Percentiles rank a stretch among this genome's conserved stretches.
phyloP scores from a whole-genome alignment of 352 stramenopile species.

The Phytophthora sp. region DNA sequence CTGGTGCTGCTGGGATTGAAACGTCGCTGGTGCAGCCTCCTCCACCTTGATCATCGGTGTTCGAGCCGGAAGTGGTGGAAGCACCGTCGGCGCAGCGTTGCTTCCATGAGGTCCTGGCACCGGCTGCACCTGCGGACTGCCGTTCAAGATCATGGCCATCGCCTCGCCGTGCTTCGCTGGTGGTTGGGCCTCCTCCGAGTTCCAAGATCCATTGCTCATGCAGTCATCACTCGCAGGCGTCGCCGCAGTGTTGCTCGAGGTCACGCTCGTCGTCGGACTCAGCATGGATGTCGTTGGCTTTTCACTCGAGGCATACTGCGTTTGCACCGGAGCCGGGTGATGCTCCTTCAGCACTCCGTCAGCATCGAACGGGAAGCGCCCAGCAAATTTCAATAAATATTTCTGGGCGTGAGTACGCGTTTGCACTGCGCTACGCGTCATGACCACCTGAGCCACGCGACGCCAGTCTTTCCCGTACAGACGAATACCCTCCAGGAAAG shows the following conservation, averaged over 20 bases:
- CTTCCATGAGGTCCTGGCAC: constrained; percentile 8
- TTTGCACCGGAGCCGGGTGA: constrained; percentile 16
- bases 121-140: constrained; percentile 52
- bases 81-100: constrained; percentile 1
- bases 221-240: constrained; percentile 38
- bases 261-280: constrained; percentile 35
- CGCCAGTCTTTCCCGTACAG: constrained; percentile 89
- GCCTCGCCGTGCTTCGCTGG: constrained; percentile 46
- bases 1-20: constrained; percentile 5
- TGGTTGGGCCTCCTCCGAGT: constrained; percentile 31
- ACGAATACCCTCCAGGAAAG: constrained; percentile 88
- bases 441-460: constrained; percentile 82
- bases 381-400: constrained; percentile 93
- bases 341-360: constrained; percentile 51
- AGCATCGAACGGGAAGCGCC: constrained; percentile 76
- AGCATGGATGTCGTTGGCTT: constrained; percentile 21
- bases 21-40: neutral
- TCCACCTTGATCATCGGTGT: constrained; percentile 11
- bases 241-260: constrained; percentile 29
- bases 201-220: constrained; percentile 45
- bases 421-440: constrained; percentile 86
- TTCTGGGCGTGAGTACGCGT: constrained; percentile 91
- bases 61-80: constrained; percentile 21
- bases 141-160: constrained; percentile 82
- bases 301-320: constrained; percentile 1